Evolutionary conservation across 108 stramenopile species (phyloP).

Genomic region (Pseudonitzschia pungens): DNA sequence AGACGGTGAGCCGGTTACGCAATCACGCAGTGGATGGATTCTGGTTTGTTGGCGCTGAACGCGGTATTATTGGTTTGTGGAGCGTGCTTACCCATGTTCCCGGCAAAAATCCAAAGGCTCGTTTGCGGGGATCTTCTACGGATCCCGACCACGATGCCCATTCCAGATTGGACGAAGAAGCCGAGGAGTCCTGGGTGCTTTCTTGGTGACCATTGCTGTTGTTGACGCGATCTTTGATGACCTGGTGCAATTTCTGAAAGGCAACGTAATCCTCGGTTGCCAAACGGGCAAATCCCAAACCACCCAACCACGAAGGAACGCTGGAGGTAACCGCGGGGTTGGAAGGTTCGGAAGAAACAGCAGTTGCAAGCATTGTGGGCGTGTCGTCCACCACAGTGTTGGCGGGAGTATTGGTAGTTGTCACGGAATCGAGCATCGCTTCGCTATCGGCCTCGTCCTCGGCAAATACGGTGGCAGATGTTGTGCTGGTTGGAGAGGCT

Average conservation of each 20-base stretch:
- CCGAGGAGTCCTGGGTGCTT: background rate
- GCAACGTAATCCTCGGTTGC: conserved; percentile 20
- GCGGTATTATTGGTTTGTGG: background rate
- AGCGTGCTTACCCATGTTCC: conserved; percentile 21
- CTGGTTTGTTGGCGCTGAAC: too few relatives aligned
- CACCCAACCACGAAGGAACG: conserved; percentile 24
- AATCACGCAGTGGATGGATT: too few relatives aligned
- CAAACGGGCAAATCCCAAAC: conserved; percentile 19
- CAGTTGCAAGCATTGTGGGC: background rate
- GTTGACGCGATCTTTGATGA: conserved; percentile 26
- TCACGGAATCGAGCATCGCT: background rate
- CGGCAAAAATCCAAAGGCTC: conserved; percentile 48
- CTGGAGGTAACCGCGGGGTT: background rate
- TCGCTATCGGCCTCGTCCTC: background rate
- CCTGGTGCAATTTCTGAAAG: conserved; percentile 28
- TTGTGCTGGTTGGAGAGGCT: background rate
- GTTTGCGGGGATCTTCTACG: conserved; percentile 29
- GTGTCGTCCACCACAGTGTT: background rate
- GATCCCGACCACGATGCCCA: conserved; percentile 45
- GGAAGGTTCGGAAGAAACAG: background rate
- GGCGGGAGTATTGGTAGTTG: background rate
- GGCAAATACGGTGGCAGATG: background rate
- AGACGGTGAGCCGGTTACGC: background rate
- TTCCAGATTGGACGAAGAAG: background rate
- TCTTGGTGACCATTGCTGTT: background rate